These are phyloP conservation scores for Abrus precatorius DNA, from an alignment of 306 rosid genomes.

Conservation along the genomic window DNA sequence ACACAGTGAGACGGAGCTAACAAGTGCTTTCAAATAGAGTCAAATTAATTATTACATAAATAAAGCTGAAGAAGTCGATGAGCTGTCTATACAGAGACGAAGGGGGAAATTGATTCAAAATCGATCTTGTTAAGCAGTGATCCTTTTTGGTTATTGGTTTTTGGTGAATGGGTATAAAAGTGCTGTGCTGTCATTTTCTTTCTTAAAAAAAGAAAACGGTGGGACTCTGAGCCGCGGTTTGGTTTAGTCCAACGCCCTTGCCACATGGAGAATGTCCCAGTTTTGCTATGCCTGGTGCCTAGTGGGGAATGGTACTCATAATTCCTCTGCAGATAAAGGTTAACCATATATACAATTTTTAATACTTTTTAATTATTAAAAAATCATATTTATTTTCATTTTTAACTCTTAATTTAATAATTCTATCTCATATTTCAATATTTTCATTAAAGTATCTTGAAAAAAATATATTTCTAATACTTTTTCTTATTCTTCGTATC, in stretches of 20 bases:
- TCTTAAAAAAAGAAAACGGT: background rate
- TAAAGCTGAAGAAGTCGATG: constrained; percentile 1
- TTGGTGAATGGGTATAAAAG: background rate
- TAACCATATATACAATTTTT: no score
- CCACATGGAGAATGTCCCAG: constrained; percentile 12
- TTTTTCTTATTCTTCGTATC: background rate
- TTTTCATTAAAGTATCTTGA: no score
- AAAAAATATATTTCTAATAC: no score
- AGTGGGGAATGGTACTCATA: background rate
- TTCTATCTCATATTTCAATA: no score
- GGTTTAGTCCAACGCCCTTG: background rate
- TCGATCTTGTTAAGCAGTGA: background rate
- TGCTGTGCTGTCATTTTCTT: background rate
- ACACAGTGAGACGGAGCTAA: background rate
- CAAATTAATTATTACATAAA: background rate
- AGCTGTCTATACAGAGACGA: background rate
- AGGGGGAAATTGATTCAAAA: background rate
- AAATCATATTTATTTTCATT: no score
- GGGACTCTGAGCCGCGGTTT: background rate
- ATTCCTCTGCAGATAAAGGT: background rate
- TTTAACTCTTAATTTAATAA: no score
- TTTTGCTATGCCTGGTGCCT: background rate
- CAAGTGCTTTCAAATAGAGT: background rate
- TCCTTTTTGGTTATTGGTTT: background rate
- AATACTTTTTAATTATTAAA: no score